These are phyloP conservation scores for Tulasnella sp. DNA, from an alignment of 768 basidiomycete species.

Conservation along the genomic window DNA sequence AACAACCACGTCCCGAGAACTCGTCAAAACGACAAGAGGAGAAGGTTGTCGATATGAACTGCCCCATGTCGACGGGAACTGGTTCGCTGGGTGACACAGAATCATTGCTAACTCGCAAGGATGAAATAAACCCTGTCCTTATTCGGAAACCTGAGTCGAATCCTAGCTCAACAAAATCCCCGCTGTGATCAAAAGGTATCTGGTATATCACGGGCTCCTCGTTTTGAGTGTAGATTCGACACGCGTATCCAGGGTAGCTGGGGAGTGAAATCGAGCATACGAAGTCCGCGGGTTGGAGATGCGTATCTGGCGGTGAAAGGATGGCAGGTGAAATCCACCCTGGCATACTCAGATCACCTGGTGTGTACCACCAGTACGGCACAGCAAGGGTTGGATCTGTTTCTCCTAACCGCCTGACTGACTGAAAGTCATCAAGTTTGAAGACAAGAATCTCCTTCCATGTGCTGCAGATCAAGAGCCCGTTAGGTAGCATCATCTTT, in stretches of 20 bases:
- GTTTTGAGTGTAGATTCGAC: not conserved
- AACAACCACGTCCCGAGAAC: not conserved
- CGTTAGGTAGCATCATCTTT: not conserved
- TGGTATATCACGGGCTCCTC: not conserved
- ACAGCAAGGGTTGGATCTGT: not conserved
- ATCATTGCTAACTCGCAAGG: not conserved
- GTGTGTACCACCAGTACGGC: not conserved
- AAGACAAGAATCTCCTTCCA: not conserved
- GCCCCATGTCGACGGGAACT: not conserved
- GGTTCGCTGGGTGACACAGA: not conserved
- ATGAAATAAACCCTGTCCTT: not conserved
- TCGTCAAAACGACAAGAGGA: not conserved
- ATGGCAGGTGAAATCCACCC: not conserved
- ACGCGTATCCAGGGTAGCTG: not conserved
- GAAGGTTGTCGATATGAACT: not conserved
- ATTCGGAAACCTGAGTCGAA: not conserved
- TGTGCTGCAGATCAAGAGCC: not conserved
- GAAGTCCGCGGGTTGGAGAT: not conserved
- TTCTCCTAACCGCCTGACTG: not conserved
- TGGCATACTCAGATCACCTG: not conserved
- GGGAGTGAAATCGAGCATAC: not conserved
- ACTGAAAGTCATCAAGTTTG: not conserved
- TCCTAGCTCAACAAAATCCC: not conserved
- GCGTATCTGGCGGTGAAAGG: not conserved
- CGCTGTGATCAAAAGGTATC: not conserved